phyloP scores from a whole-genome alignment of 1,284 basidiomycete genomes.

The Xanthoconium separans region DNA sequence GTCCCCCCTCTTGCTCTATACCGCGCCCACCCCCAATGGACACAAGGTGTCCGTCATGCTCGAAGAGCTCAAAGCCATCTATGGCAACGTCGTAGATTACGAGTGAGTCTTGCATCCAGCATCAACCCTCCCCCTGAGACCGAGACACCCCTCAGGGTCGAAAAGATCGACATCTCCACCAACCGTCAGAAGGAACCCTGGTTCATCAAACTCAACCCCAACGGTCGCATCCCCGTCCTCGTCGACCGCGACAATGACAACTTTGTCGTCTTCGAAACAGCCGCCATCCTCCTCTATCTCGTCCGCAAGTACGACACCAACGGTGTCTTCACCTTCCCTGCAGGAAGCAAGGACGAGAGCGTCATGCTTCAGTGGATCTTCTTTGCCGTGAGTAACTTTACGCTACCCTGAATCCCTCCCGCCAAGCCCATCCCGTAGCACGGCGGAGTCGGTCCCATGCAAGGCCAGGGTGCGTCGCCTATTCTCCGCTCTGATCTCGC shows the following conservation, averaged over 20 bases:
- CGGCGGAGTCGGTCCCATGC: constrained; percentile 46
- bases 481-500: not conserved
- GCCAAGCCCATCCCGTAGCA: constrained; percentile 20
- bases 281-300: constrained; percentile 60
- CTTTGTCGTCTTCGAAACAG: constrained; percentile 58
- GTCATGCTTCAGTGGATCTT: constrained; percentile 69
- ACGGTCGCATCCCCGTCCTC: constrained; percentile 61
- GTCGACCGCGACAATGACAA: constrained; percentile 40
- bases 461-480: constrained; percentile 38
- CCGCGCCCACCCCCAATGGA: constrained; percentile 68
- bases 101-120: constrained; percentile 39
- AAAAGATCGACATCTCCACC: constrained; percentile 49
- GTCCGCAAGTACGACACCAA: constrained; percentile 52
- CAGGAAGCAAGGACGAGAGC: constrained; percentile 43
- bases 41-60: constrained; percentile 59
- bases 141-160: constrained; percentile 34
- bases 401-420: not conserved
- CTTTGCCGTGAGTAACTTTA: constrained; percentile 44
- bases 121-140: not conserved
- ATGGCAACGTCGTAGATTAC: constrained; percentile 52
- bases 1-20: constrained; percentile 58
- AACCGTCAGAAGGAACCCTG: constrained; percentile 52
- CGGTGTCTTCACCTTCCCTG: constrained; percentile 49
- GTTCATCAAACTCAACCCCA: constrained; percentile 57
- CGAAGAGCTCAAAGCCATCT: constrained; percentile 67